Evolutionary conservation across 179 eudicot species (phyloP), one percentile per base, ranked within the genome.

Genomic region (Silene noctiflora): DNA sequence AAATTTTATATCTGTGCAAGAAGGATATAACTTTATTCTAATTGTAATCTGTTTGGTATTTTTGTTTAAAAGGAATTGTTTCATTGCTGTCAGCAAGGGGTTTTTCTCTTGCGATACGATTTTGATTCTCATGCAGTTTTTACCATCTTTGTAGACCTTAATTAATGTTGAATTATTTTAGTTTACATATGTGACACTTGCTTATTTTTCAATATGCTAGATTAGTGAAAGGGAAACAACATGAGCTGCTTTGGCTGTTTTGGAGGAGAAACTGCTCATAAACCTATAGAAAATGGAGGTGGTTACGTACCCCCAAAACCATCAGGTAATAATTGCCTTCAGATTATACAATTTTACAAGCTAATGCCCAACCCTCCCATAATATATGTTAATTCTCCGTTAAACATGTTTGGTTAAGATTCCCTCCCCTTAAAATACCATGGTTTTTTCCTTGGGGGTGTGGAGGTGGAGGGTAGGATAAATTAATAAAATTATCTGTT

Each of bases 241-340:
- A 82, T 82, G 85, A 76, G 82, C 74, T 82, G 85, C 80, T 82
- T 82, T 82, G 77, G 85, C 75, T 82, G 82, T 72, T 82, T 79
- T 72, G 80, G 82, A 60, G 85, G 76, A 72, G 77, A 77, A 44
- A 42, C 71, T 39, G 60, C 44, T 58, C 70, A 60, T 56, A 72
- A 75, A 78, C 66, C 80, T 72, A 77, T 67, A 25, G 85, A 82
- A 8, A 76, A 66, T 46, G 77, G 82, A 65, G 80, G 85, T 33
- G 77, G 70, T 61, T 72, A 66, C 69, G 8, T 72, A 65, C 78
- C 67, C 70, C 80, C 69, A 75, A 76, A 71, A 72, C 71, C 80
- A 58, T 65, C 76, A 63, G 85, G 85, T 82, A 72, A 46, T 67
- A 55, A 46, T 51, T 71, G 29, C 62, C 51, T 39, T 64, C 25